phyloP scores from a whole-genome alignment of 176 grass and related monocot genomes.

The Zea mays region DNA sequence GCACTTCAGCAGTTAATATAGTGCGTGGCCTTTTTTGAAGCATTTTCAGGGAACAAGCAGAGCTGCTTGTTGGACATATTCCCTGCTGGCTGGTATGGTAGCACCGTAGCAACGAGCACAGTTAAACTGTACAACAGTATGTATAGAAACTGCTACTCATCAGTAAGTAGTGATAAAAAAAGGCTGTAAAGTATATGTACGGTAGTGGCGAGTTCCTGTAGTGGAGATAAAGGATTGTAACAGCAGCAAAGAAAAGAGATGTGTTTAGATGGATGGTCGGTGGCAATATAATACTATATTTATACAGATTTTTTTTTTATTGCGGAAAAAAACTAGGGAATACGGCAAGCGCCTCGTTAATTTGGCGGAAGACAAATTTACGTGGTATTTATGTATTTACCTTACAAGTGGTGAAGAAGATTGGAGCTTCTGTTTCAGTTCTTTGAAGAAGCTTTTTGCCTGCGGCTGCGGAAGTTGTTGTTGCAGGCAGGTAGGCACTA shows the following conservation, averaged over 20 bases:
- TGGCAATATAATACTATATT: neutral
- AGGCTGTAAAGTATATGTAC: slow-evolving; percentile 16
- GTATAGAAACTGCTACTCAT: slow-evolving; percentile 16
- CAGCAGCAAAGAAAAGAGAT: neutral
- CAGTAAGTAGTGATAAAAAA: slow-evolving; percentile 1
- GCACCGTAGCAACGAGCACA: slow-evolving; percentile 17
- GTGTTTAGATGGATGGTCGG: neutral
- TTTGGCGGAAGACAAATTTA: neutral
- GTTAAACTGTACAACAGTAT: slow-evolving; percentile 21
- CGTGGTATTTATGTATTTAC: neutral
- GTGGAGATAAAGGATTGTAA: slow-evolving; percentile 6
- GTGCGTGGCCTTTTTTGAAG: neutral
- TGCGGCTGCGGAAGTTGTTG: neutral
- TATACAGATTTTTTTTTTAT: neutral
- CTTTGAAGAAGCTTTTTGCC: neutral
- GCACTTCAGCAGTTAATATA: neutral
- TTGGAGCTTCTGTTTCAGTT: neutral
- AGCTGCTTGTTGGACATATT: slow-evolving; percentile 12
- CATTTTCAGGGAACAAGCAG: slow-evolving; percentile 17
- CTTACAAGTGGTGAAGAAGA: neutral
- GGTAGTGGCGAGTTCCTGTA: neutral
- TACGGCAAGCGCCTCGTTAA: neutral
- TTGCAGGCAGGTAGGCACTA: neutral
- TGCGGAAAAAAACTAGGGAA: neutral
- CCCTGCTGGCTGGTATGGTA: neutral